A percentile compares a stretch with the other conserved stretches of the same genome.
Evolutionary conservation across 208 protist species (phyloP).

Genomic region (Trypanosoma lewisi): DNA sequence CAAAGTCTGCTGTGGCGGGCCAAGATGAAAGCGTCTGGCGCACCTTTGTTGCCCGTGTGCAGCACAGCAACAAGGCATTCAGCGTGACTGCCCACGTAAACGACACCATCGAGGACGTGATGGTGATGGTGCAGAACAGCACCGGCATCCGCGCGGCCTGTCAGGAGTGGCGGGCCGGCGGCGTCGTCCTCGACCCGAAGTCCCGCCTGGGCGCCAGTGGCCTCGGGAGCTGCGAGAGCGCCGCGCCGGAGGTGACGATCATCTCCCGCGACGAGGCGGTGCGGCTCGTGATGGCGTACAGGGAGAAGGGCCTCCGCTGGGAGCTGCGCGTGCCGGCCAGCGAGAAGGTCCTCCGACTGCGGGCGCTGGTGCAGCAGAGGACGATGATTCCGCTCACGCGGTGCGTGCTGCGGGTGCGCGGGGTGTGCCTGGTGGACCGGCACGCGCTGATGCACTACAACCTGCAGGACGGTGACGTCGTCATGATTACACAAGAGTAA

Average conservation of each 20-base stretch:
- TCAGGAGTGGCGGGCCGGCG: constrained; percentile 67
- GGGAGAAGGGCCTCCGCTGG: constrained; percentile 63
- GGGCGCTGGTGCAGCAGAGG: constrained; percentile 67
- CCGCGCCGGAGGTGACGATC: constrained; percentile 56
- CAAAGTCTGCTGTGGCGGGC: neutral
- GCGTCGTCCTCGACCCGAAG: constrained; percentile 35
- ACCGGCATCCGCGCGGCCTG: constrained; percentile 59
- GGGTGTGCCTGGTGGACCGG: constrained; percentile 54
- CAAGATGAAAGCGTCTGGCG: constrained; percentile 34
- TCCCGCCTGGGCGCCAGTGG: constrained; percentile 58
- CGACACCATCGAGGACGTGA: constrained; percentile 71
- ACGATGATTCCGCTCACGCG: constrained; percentile 86
- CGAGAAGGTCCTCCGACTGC: constrained; percentile 79
- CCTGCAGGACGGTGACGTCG: constrained; percentile 55
- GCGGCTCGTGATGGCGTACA: constrained; percentile 50
- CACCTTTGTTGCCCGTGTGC: constrained; percentile 56
- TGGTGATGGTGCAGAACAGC: constrained; percentile 79
- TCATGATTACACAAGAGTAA: constrained; percentile 77
- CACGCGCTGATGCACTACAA: constrained; percentile 76
- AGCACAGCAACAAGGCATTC: constrained; percentile 65
- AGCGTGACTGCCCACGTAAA: constrained; percentile 82
- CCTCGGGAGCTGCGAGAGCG: constrained; percentile 33
- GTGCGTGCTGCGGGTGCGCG: constrained; percentile 44
- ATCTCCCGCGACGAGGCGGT: constrained; percentile 62
- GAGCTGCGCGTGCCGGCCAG: constrained; percentile 46